Conservation (phyloP, 2,329 filamentous ascomycete genomes). For the Cytospora mali region DNA sequence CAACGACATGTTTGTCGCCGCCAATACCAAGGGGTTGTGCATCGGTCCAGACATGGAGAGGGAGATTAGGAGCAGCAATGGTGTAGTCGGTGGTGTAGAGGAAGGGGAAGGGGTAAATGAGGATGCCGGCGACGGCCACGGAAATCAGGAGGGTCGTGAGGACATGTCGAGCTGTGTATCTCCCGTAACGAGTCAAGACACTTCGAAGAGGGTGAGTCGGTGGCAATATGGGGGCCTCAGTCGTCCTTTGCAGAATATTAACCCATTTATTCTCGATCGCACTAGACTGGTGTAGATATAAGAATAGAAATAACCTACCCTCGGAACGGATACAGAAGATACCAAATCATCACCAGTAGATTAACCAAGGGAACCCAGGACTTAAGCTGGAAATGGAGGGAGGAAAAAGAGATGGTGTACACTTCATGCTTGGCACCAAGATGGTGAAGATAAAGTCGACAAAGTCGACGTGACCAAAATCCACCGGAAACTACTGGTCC, state of each 20-base stretch:
- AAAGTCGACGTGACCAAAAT: slow-evolving; percentile 10
- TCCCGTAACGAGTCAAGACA: slow-evolving; percentile 69
- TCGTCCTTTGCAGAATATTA: slow-evolving; percentile 58
- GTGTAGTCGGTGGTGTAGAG: slow-evolving; percentile 73
- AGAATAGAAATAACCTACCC: slow-evolving; percentile 56
- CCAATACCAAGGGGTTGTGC: slow-evolving; percentile 63
- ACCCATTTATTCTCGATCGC: neutral
- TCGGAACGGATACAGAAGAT: slow-evolving; percentile 74
- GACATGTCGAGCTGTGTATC: slow-evolving; percentile 72
- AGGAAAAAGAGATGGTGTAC: slow-evolving; percentile 12
- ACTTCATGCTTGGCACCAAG: slow-evolving; percentile 27
- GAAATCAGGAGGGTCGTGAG: slow-evolving; percentile 73
- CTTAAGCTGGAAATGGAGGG: slow-evolving; percentile 2
- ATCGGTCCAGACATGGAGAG: slow-evolving; percentile 81
- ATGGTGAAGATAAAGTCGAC: slow-evolving; percentile 7
- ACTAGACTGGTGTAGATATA: neutral
- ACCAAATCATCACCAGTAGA: slow-evolving; percentile 66
- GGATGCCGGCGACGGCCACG: slow-evolving; percentile 68
- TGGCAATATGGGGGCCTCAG: slow-evolving; percentile 69
- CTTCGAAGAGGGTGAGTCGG: slow-evolving; percentile 66
- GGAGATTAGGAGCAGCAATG: slow-evolving; percentile 70
- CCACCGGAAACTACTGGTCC: slow-evolving; percentile 1
- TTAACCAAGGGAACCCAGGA: slow-evolving; percentile 19
- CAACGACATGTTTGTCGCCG: slow-evolving; percentile 50
- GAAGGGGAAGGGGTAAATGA: slow-evolving; percentile 76